Evolutionary conservation across 352 stramenopile species (phyloP).

Genomic region (Pythium dissotocum): DNA sequence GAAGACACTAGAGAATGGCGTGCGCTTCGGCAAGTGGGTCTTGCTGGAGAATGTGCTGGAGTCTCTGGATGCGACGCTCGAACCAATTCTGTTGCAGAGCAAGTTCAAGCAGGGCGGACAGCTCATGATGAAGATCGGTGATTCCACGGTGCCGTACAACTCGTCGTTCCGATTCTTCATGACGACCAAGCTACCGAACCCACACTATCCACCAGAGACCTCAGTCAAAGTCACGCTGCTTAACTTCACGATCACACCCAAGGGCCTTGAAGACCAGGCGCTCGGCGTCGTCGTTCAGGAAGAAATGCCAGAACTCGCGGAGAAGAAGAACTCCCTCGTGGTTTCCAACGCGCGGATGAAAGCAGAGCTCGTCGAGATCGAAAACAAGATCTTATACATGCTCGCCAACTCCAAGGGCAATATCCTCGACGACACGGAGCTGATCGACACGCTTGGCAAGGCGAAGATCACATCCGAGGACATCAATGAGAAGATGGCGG

Average conservation of each 20-base stretch:
- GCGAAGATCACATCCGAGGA: conserved; percentile 92
- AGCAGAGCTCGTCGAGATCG: conserved; percentile 91
- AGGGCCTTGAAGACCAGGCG: conserved; percentile 90
- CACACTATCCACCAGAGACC: conserved; percentile 91
- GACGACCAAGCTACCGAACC: conserved; percentile 93
- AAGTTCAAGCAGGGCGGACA: conserved; percentile 93
- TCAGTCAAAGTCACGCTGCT: conserved; percentile 92
- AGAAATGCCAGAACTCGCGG: conserved; percentile 92
- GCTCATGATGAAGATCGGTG: conserved; percentile 93
- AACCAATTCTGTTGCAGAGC: conserved; percentile 90
- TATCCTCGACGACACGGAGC: conserved; percentile 92
- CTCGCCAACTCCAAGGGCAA: conserved; percentile 92
- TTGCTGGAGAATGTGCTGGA: conserved; percentile 90
- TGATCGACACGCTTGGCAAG: conserved; percentile 91
- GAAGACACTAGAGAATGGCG: conserved; percentile 89
- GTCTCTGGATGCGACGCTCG: conserved; percentile 85
- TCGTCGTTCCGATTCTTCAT: conserved; percentile 91
- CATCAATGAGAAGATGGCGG: conserved; percentile 92
- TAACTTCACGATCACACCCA: conserved; percentile 93
- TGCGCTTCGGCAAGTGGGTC: conserved; percentile 93
- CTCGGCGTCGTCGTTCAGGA: conserved; percentile 92
- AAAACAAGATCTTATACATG: conserved; percentile 94
- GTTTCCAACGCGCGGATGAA: conserved; percentile 92
- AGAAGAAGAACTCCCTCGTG: conserved; percentile 94
- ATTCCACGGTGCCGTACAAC: conserved; percentile 92